Conservation (phyloP, 2,329 filamentous ascomycete species). For the Bertia moriformis region DNA sequence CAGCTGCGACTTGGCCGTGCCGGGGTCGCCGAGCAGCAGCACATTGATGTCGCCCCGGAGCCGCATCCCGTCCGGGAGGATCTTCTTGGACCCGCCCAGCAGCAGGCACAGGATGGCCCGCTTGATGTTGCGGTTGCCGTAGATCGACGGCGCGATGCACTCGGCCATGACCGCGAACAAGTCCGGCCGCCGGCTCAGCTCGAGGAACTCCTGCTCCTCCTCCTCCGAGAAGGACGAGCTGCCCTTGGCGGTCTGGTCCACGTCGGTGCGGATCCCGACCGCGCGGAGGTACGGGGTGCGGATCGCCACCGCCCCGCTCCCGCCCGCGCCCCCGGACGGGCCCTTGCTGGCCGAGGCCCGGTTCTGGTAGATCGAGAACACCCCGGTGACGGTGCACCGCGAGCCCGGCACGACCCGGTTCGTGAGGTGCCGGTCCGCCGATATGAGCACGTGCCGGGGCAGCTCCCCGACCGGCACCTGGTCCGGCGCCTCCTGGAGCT, state of each 20-base stretch:
- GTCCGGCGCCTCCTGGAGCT: slow-evolving; percentile 92
- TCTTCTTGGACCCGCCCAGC: slow-evolving; percentile 92
- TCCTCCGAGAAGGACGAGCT: slow-evolving; percentile 77
- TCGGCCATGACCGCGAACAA: slow-evolving; percentile 82
- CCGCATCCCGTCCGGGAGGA: slow-evolving; percentile 93
- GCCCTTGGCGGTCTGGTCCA: slow-evolving; percentile 79
- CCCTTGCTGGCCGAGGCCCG: slow-evolving; percentile 75
- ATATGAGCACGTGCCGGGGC: slow-evolving; percentile 85
- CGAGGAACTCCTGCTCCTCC: slow-evolving; percentile 89
- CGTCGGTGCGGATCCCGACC: slow-evolving; percentile 79
- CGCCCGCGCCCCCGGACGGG: no score
- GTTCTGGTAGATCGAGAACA: slow-evolving; percentile 94
- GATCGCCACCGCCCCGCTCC: slow-evolving; percentile 73
- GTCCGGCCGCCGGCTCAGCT: slow-evolving; percentile 79
- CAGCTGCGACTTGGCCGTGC: slow-evolving; percentile 93
- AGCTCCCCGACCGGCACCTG: slow-evolving; percentile 94
- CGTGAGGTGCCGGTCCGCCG: slow-evolving; percentile 87
- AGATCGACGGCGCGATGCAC: slow-evolving; percentile 94
- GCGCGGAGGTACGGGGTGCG: slow-evolving; percentile 87
- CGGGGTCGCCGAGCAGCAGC: slow-evolving; percentile 85
- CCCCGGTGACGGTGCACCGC: slow-evolving; percentile 85
- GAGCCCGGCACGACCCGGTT: slow-evolving; percentile 93
- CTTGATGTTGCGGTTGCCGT: slow-evolving; percentile 90
- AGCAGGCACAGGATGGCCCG: slow-evolving; percentile 90
- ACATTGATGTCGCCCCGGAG: slow-evolving; percentile 97